Evolutionary conservation across 805 yeast genomes (phyloP), one percentile per base, ranked within the genome.

Genomic region (Barnettozyma salicaria): DNA sequence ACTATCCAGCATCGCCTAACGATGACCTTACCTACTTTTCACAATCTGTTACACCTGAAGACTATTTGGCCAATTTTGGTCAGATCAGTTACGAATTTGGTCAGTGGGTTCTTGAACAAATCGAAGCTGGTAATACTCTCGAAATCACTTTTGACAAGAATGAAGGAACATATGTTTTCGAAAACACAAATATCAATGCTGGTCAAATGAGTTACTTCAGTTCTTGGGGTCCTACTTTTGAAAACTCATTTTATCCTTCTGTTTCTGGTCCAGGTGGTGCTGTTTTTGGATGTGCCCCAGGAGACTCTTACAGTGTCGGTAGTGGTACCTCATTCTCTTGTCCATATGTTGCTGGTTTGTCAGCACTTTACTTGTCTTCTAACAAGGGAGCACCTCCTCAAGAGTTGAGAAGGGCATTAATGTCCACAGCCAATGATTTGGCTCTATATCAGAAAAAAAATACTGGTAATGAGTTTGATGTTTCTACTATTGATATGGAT

Each of bases 161-260:
- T 29, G 21, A 11, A 6, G 19, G 30, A 6, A 17, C 32, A 27
- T 30, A 22, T 5, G 36, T 30, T 18, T 34, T 21, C 5, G 30
- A 35, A 1, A 20, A 30, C 10, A 25, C 28, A 7, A 19, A 22
- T 10, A 12, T 41, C 8, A 27, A 32, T 16, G 34, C 47, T 27
- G 47, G 47, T 25, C 43, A 43, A 29, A 28, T 41, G 28, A 34
- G 31, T 24, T 43, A 21, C 31, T 45, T 29, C 34, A 22, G 41
- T 5, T 38, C 45, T n/a, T 40, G 43, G 47, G 49, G 49, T 27
- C 49, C 49, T 34, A 43, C 45, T 12, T 45, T 32, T 30, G 38
- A 41, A 34, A 45, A 45, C 30, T 20, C 30, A 12, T 43, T 39
- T 36, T 45, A 28, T 20, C 49, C 49, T 14, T 35, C 39, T 11